These are phyloP conservation scores for Anacardium occidentale DNA, from an alignment of 345 rosid species.

Conservation along the genomic window DNA sequence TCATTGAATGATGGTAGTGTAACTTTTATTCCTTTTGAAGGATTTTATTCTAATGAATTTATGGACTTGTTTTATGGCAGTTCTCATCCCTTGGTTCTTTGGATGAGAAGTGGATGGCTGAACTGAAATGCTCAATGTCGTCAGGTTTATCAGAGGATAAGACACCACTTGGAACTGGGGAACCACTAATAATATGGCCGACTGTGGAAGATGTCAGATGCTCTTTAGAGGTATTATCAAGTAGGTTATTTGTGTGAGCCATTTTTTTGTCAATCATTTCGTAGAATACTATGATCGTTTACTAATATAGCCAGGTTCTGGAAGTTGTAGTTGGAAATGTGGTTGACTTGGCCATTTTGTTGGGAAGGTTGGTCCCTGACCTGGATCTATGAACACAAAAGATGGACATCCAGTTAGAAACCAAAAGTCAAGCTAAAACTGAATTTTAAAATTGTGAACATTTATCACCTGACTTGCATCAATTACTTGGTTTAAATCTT, in stretches of 20 bases:
- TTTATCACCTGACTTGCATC: neutral
- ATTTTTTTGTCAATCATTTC: neutral
- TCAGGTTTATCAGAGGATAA: slow-evolving; percentile 74
- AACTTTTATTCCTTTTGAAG: slow-evolving; percentile 3
- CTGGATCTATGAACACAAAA: neutral
- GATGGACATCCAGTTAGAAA: neutral
- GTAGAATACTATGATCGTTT: neutral
- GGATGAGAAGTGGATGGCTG: slow-evolving; percentile 93
- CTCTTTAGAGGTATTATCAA: slow-evolving; percentile 74
- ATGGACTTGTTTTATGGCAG: slow-evolving; percentile 38
- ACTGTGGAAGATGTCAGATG: slow-evolving; percentile 87
- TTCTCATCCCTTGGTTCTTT: slow-evolving; percentile 95
- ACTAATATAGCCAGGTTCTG: neutral
- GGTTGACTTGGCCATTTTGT: neutral
- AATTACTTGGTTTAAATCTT: neutral
- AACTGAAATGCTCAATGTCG: slow-evolving; percentile 80
- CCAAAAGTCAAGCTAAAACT: neutral
- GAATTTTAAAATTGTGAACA: neutral
- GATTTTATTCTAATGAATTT: slow-evolving; percentile 3
- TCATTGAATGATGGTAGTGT: neutral
- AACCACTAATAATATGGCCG: slow-evolving; percentile 88
- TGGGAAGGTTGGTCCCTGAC: neutral
- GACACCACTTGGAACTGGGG: slow-evolving; percentile 74
- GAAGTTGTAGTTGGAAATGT: neutral
- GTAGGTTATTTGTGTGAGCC: slow-evolving; percentile 12